phyloP scores from a whole-genome alignment of 2,329 filamentous ascomycete species.

The Colletotrichum sp. region DNA sequence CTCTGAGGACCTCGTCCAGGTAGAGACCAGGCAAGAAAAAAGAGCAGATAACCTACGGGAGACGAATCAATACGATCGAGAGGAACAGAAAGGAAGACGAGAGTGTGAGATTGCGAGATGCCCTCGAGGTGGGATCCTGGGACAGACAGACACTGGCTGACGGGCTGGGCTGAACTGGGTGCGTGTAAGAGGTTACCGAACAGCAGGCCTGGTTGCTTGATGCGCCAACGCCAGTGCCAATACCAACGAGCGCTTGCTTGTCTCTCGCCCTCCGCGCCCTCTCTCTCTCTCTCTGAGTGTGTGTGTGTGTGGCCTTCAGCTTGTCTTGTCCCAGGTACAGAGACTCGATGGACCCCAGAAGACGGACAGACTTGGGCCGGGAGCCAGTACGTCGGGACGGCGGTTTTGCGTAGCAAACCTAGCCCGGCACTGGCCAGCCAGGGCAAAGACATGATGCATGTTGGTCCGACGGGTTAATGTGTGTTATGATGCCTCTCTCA shows the following conservation, averaged over 20 bases:
- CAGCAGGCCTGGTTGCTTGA: not conserved
- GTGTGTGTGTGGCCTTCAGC: not conserved
- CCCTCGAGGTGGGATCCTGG: not conserved
- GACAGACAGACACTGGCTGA: not conserved
- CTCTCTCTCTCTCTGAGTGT: not conserved
- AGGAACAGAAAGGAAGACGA: not conserved
- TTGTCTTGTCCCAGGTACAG: not conserved
- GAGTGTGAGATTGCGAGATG: not conserved
- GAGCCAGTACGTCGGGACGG: slow-evolving; percentile 20
- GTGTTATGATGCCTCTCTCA: not conserved
- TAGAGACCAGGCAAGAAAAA: not conserved
- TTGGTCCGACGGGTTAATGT: slow-evolving; percentile 1
- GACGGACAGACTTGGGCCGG: slow-evolving; percentile 6
- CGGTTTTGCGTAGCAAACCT: slow-evolving; percentile 15
- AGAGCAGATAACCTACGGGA: not conserved
- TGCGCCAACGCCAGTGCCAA: not conserved
- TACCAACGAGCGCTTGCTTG: not conserved
- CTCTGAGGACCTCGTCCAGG: not conserved
- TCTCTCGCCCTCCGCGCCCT: not conserved
- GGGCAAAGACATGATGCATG: not conserved
- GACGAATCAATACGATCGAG: not conserved
- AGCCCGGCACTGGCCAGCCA: slow-evolving; percentile 11
- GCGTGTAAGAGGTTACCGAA: not conserved
- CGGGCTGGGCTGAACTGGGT: not conserved
- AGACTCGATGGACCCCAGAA: slow-evolving; percentile 1